These are phyloP conservation scores for Ophiocordyceps robertsii DNA, from an alignment of 2,329 filamentous ascomycete species.

Conservation along the genomic window DNA sequence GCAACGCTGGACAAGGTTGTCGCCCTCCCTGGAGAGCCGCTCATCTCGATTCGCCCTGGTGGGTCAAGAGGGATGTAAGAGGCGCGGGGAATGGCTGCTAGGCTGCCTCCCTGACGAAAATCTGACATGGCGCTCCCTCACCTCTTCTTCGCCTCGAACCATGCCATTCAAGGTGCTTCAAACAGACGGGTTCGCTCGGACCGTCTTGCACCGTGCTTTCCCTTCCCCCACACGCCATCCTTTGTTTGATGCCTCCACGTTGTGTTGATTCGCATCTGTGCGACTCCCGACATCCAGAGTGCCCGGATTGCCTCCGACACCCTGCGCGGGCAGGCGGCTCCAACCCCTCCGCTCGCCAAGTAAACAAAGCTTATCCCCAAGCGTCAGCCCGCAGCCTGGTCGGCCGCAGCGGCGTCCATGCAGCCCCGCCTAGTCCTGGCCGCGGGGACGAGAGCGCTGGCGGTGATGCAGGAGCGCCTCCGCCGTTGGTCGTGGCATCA, in stretches of 20 bases:
- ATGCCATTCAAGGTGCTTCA: too few relatives aligned
- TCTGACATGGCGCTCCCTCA: not conserved
- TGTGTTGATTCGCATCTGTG: too few relatives aligned
- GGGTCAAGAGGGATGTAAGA: conserved; percentile 1
- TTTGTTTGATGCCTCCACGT: too few relatives aligned
- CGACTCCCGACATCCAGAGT: not conserved
- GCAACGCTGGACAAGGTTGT: conserved; percentile 5
- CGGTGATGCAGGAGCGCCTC: too few relatives aligned
- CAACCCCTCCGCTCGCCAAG: not conserved
- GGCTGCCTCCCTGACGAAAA: conserved; percentile 1
- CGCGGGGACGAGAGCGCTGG: too few relatives aligned
- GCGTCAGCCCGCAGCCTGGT: not conserved
- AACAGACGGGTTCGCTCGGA: too few relatives aligned
- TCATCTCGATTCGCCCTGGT: conserved; percentile 10
- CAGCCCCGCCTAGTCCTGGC: not conserved
- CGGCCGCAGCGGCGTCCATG: not conserved
- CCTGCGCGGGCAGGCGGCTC: not conserved
- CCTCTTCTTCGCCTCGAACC: too few relatives aligned
- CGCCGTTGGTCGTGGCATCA: too few relatives aligned
- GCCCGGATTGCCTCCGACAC: not conserved
- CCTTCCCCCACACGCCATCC: too few relatives aligned
- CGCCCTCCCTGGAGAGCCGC: conserved; percentile 6
- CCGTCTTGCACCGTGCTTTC: too few relatives aligned
- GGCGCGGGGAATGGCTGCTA: conserved; percentile 1
- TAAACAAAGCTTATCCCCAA: conserved; percentile 2